A percentile compares a stretch with the other conserved stretches of the same genome.
phyloP scores from a whole-genome alignment of 177 flowering plant genomes.

The Vitis hybrid region DNA sequence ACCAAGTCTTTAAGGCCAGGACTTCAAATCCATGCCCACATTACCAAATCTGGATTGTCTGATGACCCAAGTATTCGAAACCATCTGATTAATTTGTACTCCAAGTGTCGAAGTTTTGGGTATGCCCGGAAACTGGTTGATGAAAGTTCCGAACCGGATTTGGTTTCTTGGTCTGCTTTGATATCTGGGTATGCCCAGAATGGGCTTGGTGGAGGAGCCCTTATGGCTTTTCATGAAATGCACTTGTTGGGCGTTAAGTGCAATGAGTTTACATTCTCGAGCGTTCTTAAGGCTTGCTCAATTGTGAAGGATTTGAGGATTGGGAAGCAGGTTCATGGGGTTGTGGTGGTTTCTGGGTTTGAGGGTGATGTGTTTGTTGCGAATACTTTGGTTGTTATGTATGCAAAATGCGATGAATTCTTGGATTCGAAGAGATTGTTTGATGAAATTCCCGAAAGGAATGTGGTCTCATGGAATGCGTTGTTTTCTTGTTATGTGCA shows the following conservation, averaged over 20 bases:
- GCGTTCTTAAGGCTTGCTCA: conserved; percentile 67
- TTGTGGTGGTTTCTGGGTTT: conserved; percentile 53
- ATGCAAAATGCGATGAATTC: conserved; percentile 60
- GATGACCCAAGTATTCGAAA: conserved; percentile 17
- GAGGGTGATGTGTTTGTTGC: conserved; percentile 57
- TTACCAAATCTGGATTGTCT: conserved; percentile 32
- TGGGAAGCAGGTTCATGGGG: conserved; percentile 63
- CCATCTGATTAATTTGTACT: conserved; percentile 26
- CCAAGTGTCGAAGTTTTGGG: conserved; percentile 33
- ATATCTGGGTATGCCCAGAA: conserved; percentile 66
- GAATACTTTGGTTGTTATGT: conserved; percentile 66
- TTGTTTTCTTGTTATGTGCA: conserved; percentile 61
- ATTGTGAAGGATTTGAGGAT: conserved; percentile 30
- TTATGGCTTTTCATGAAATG: conserved; percentile 44
- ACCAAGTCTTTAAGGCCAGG: conserved; percentile 44
- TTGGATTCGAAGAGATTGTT: conserved; percentile 50
- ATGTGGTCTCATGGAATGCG: conserved; percentile 75
- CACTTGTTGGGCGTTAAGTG: conserved; percentile 44
- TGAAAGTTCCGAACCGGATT: conserved; percentile 54
- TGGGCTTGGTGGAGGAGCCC: conserved; percentile 51
- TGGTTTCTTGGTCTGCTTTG: conserved; percentile 69
- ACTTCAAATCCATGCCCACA: conserved; percentile 52
- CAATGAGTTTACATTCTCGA: conserved; percentile 59
- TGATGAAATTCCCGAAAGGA: conserved; percentile 42
- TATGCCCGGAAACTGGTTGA: conserved; percentile 57